phyloP scores from a whole-genome alignment of 2,329 filamentous ascomycete genomes.

The Penicillium sp. region DNA sequence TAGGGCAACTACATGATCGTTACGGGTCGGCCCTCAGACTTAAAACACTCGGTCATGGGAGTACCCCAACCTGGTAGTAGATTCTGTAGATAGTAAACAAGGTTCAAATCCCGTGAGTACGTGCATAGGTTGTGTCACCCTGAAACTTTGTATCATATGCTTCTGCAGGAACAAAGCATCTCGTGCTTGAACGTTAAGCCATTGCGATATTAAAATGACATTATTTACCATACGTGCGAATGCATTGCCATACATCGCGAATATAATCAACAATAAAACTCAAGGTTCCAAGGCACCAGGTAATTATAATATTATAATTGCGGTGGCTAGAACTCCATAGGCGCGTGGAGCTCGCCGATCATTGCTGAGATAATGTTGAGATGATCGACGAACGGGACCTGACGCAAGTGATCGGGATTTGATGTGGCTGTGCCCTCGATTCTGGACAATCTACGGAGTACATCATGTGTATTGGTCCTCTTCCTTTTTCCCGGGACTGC shows the following conservation, averaged over 20 bases:
- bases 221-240: background rate
- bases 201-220: background rate
- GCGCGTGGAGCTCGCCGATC: background rate
- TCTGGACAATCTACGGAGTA: no score
- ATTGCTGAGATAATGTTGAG: background rate
- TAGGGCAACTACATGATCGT: background rate
- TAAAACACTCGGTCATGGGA: background rate
- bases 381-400: background rate
- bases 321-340: background rate
- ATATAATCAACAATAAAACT: background rate
- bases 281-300: background rate
- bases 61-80: background rate
- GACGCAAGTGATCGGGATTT: background rate
- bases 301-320: background rate
- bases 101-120: background rate
- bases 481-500: background rate
- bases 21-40: slow-evolving; percentile 7
- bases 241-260: background rate
- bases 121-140: background rate
- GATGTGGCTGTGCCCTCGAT: background rate
- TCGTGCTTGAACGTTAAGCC: background rate
- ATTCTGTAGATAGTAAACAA: background rate
- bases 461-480: background rate
- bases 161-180: background rate
- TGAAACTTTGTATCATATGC: background rate